Evolutionary conservation across 495 filamentous ascomycete species (phyloP).

Genomic region (Antarctomyces pellizariae): DNA sequence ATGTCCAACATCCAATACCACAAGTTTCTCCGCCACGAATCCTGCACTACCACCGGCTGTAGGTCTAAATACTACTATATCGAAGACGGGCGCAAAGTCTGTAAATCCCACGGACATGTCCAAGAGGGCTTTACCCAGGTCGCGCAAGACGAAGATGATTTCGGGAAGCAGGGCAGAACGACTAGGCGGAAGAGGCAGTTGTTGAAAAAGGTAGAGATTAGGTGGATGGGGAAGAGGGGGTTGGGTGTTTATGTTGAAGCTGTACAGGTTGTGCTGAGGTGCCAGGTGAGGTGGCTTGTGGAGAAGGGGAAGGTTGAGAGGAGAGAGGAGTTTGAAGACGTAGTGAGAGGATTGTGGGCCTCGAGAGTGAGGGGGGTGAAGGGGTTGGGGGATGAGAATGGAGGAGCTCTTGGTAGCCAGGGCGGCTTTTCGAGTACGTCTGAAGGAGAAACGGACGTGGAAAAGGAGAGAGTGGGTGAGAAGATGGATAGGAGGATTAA

Average conservation of each 20-base stretch:
- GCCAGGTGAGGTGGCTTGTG: conserved; percentile 21
- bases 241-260: conserved; percentile 6
- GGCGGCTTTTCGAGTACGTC: no score
- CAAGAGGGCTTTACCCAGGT: conserved; percentile 32
- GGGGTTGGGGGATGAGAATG: conserved; percentile 10
- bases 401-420: no score
- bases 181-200: conserved; percentile 26
- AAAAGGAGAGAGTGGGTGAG: no score
- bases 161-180: conserved; percentile 37
- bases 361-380: conserved; percentile 16
- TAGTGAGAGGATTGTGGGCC: conserved; percentile 27
- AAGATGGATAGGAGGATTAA: no score
- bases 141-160: conserved; percentile 57
- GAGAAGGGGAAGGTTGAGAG: conserved; percentile 17
- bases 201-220: conserved; percentile 23
- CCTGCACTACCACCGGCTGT: conserved; percentile 41
- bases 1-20: conserved; percentile 25
- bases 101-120: conserved; percentile 39
- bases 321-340: conserved; percentile 21
- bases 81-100: conserved; percentile 43
- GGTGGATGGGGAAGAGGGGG: conserved; percentile 24
- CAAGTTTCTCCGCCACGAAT: conserved; percentile 20
- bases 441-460: no score
- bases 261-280: conserved; percentile 7
- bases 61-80: conserved; percentile 33